phyloP scores from a whole-genome alignment of 2,329 filamentous ascomycete species.

The Paraconiothyrium sp. region DNA sequence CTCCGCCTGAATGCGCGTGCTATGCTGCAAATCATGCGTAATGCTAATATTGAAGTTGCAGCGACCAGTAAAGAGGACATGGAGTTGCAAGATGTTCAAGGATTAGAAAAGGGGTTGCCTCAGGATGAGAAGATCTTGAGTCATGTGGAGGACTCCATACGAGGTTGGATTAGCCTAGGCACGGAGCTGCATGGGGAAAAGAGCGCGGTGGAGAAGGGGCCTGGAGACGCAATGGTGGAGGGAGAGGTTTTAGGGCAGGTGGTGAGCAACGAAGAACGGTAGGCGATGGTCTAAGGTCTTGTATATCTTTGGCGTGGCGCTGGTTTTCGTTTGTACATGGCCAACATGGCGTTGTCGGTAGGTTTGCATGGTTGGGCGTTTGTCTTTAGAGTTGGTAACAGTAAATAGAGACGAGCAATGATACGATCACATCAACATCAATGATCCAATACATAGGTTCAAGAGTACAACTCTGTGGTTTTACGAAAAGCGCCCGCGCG shows the following conservation, averaged over 20 bases:
- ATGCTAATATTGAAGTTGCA: slow-evolving; percentile 53
- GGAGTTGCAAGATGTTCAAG: slow-evolving; percentile 45
- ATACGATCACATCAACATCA: not conserved
- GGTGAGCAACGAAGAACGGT: slow-evolving; percentile 26
- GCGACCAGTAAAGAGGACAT: slow-evolving; percentile 51
- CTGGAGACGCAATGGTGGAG: slow-evolving; percentile 44
- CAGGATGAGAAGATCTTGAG: slow-evolving; percentile 48
- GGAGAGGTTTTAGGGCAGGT: slow-evolving; percentile 49
- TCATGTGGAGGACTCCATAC: slow-evolving; percentile 34
- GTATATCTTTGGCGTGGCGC: not conserved
- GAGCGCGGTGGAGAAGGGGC: slow-evolving; percentile 20
- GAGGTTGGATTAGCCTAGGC: slow-evolving; percentile 48
- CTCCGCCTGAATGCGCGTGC: slow-evolving; percentile 84
- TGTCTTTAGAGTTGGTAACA: not conserved
- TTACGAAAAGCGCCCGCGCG: not conserved
- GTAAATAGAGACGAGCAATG: slow-evolving; percentile 8
- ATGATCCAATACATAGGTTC: too few relatives aligned
- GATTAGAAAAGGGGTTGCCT: slow-evolving; percentile 17
- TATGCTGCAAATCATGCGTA: slow-evolving; percentile 76
- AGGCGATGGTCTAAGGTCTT: not conserved
- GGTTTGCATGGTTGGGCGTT: slow-evolving; percentile 1
- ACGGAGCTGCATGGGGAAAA: slow-evolving; percentile 23
- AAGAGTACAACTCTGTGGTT: too few relatives aligned
- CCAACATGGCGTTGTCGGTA: not conserved
- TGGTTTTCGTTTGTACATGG: too few relatives aligned